Conservation (phyloP, 495 filamentous ascomycete species). For the Trichoderma virens region DNA sequence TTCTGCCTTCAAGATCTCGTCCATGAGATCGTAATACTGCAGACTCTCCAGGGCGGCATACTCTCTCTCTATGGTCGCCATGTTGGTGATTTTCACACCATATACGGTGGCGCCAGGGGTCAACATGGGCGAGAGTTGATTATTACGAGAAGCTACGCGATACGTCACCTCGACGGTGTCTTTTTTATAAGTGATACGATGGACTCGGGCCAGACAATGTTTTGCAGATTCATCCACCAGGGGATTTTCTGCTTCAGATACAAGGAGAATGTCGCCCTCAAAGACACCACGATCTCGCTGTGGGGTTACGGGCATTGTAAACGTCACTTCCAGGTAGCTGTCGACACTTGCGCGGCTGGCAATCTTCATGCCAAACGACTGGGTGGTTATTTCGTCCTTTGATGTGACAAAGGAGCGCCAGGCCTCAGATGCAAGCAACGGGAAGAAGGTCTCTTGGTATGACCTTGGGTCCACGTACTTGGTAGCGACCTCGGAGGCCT, state of each 20-base stretch:
- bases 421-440: slow-evolving; percentile 83
- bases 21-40: slow-evolving; percentile 90
- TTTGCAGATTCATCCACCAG: slow-evolving; percentile 51
- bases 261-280: slow-evolving; percentile 82
- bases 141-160: slow-evolving; percentile 57
- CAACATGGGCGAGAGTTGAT: slow-evolving; percentile 33
- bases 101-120: slow-evolving; percentile 58
- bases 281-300: slow-evolving; percentile 63
- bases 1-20: slow-evolving; percentile 79
- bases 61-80: slow-evolving; percentile 89
- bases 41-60: slow-evolving; percentile 84
- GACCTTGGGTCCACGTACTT: slow-evolving; percentile 64
- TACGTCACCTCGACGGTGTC: slow-evolving; percentile 75
- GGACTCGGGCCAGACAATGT: slow-evolving; percentile 81
- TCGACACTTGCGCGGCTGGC: slow-evolving; percentile 83
- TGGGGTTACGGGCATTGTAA: slow-evolving; percentile 58
- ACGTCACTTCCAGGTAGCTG: slow-evolving; percentile 84
- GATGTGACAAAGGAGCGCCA: slow-evolving; percentile 90
- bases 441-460: slow-evolving; percentile 86
- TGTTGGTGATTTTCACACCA: slow-evolving; percentile 73
- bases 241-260: slow-evolving; percentile 66
- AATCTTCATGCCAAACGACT: slow-evolving; percentile 74
- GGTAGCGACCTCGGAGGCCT: slow-evolving; percentile 63
- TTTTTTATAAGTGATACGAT: slow-evolving; percentile 69
- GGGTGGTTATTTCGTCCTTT: slow-evolving; percentile 75